Base-by-base conservation (phyloP, 2,329 filamentous ascomycete genomes). In the Ophiostoma himal-ulmi region DNA sequence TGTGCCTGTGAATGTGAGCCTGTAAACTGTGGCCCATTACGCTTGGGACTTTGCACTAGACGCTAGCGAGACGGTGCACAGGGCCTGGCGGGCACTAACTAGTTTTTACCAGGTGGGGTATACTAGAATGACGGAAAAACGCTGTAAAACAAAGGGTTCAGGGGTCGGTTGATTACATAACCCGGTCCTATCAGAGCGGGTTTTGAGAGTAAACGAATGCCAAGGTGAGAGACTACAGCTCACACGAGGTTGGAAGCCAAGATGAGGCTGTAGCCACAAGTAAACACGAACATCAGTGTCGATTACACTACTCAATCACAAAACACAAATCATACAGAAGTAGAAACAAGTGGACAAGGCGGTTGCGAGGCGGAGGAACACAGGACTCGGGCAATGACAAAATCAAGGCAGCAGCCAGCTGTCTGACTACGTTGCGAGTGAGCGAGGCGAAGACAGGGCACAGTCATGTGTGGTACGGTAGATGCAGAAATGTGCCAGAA, bases 1-100 rank as follows among this genome's bases (percentile, higher is more conserved):
- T 34, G 52, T 26, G 22, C 30, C 39, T 67, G 39, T 44, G n/a
- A 22, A 17, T 37, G 34, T n/a, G 7, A 22, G 14, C n/a, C n/a
- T 37, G 36, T 39, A 6, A 26, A 34, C 26, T 62, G 57, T 62
- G 10, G 26, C 57, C 57, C 26, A 26, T 36, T 62, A 62, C 57
- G 57, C 57, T 34, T 62, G 57, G 57, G 57, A 36, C 57, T 62
- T 20, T 26, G n/a, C 11, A 60, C 54, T 26, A 62, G 57, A 26
- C 57, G 57, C 57, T 62, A 62, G 26, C 57, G 57, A 62, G 57
- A 54, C 26, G 57, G 57, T 13, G 57, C 57, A 62, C 57, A 62
- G 57, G 57, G 57, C 57, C 26, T 62, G 57, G 52, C 57, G 57
- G 57, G n/a, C 57, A 20, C 57, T 62, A 62, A 7, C 57, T 34